These are phyloP conservation scores for Claviceps paspali DNA, from an alignment of 2,329 filamentous ascomycete species.

Conservation along the genomic window DNA sequence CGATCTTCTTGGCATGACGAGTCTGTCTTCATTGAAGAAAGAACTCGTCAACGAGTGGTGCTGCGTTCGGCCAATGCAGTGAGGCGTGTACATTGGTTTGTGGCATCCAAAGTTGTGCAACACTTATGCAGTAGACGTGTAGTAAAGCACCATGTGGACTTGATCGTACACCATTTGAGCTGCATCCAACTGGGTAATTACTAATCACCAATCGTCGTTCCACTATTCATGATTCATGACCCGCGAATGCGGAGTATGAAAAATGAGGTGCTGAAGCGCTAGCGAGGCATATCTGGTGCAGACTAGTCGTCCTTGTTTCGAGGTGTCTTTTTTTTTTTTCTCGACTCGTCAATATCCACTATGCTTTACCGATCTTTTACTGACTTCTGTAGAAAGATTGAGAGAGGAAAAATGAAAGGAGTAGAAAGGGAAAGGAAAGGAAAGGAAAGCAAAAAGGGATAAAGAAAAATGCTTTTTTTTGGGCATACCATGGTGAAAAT, in stretches of 20 bases:
- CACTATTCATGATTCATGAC: not conserved
- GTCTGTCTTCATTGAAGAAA: too few species aligned
- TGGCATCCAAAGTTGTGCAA: not conserved
- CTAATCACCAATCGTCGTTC: not conserved
- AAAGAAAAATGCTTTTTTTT: too few species aligned
- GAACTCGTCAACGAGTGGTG: not conserved
- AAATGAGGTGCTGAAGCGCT: not conserved
- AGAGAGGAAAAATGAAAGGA: not conserved
- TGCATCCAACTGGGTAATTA: not conserved
- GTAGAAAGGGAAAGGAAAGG: too few species aligned
- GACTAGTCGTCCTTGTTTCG: not conserved
- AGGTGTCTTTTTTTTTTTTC: not conserved
- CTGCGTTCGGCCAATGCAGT: not conserved
- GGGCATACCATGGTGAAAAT: not conserved
- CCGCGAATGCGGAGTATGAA: conserved; percentile 1
- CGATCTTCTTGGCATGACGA: too few species aligned
- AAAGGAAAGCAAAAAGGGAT: too few species aligned
- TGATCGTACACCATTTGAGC: conserved; percentile 2
- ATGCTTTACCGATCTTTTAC: not conserved
- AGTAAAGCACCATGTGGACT: not conserved
- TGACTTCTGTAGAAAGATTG: not conserved
- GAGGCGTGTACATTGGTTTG: not conserved
- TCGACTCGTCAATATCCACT: not conserved
- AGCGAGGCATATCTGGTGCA: not conserved
- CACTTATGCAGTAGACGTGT: not conserved